Percentiles rank a stretch among this genome's conserved stretches.
Evolutionary conservation across 1,284 basidiomycete genomes (phyloP).

Genomic region (Exsudoporus floridanus): DNA sequence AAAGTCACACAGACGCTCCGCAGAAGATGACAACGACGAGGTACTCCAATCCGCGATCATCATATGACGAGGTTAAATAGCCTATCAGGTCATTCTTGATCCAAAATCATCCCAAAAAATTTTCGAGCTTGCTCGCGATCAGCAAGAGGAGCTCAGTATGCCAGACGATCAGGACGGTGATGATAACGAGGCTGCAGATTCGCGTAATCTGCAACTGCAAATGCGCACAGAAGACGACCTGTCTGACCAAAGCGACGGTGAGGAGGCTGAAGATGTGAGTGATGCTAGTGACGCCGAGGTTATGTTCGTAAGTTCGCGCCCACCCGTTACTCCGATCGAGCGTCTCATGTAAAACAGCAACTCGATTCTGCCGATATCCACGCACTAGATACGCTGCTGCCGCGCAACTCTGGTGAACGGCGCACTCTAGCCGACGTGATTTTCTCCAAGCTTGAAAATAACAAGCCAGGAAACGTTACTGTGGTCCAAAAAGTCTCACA

Average conservation of each 20-base stretch:
- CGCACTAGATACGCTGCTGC: constrained; percentile 79
- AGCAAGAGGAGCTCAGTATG: constrained; percentile 86
- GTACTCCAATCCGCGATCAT: constrained; percentile 35
- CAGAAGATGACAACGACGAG: constrained; percentile 50
- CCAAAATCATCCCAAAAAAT: constrained; percentile 88
- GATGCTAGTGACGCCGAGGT: constrained; percentile 57
- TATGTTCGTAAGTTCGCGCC: constrained; percentile 52
- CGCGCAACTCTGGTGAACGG: constrained; percentile 68
- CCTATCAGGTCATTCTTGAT: constrained; percentile 70
- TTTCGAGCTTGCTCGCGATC: constrained; percentile 88
- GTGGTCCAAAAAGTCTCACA: constrained; percentile 58
- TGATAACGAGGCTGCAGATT: constrained; percentile 34
- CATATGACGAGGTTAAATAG: constrained; percentile 1
- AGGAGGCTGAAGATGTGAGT: constrained; percentile 44
- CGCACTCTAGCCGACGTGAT: constrained; percentile 94
- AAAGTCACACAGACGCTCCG: constrained; percentile 51
- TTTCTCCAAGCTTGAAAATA: constrained; percentile 83
- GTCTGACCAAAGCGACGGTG: constrained; percentile 54
- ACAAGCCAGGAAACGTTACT: constrained; percentile 49
- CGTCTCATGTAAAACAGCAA: constrained; percentile 54
- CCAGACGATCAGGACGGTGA: constrained; percentile 45
- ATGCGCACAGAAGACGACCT: constrained; percentile 36
- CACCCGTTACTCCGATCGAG: constrained; percentile 1
- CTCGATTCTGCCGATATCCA: constrained; percentile 87
- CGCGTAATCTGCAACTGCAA: constrained; percentile 43